Base-by-base conservation (phyloP, 192 early-diverging fungal species). In the Phycomyces blakesleeanus region DNA sequence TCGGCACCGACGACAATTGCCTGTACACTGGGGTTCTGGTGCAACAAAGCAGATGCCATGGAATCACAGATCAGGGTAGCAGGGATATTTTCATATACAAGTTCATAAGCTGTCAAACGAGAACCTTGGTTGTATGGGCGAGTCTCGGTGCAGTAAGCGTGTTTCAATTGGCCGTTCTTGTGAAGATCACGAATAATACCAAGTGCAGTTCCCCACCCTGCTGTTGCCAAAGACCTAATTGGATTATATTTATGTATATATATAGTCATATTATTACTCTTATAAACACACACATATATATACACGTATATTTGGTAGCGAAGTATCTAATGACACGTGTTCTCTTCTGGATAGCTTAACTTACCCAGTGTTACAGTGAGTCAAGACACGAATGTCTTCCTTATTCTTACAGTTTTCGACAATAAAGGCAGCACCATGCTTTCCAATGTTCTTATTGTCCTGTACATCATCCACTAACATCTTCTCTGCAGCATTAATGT, bases 71-170 rank as follows among this genome's bases (percentile, higher is more conserved):
- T 83, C 39, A 98, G 81, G 20, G 94, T 96, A 0, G 90, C 68
- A 7, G 97, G 95, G 21, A 99, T 99, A n/a, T 81, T 72, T 65
- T 99, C 97, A 68, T 86, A 86, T 11, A 91, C 78, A 16, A 99
- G 85, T 74, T 99, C 97, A 64, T 92, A 98, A 25, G 96, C 89
- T 2, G 96, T 99, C 57, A 99, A 80, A 7, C 96, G 81, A 0
- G 91, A 91, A 7, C 97, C 97, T 75, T 99, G 95, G 78, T 98
- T 99, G 73, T 99, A 99, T 3, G 97, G 97, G 34, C 97, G 78
- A 10, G 97, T 99, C 68, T 99, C 96, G 7, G 95, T 94, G 76
- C 92, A 99, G 58, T 85, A 98, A 24, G 88, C 92, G 53, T 91
- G 93, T 0, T 81, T 79, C 22, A 96, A 75, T 8, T 76, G 55